A percentile compares a stretch with the other conserved stretches of the same genome.
phyloP scores from a whole-genome alignment of 306 rosid species.

The Quercus ilex region DNA sequence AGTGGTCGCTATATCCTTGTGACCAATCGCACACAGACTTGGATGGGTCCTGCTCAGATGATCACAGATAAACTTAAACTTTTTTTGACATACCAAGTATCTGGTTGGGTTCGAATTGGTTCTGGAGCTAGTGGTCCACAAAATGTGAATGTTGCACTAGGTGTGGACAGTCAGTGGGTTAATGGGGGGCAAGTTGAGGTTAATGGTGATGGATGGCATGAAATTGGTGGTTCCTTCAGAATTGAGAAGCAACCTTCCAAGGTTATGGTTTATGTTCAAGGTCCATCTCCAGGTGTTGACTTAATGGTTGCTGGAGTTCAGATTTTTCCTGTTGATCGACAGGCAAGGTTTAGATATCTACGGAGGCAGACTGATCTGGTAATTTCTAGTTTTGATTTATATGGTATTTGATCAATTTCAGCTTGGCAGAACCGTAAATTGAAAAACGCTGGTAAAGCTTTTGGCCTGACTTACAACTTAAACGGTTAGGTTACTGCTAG shows the following conservation, averaged over 20 bases:
- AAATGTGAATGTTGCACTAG: slow-evolving; percentile 60
- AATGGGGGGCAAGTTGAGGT: slow-evolving; percentile 78
- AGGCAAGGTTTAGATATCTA: slow-evolving; percentile 64
- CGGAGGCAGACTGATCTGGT: slow-evolving; percentile 76
- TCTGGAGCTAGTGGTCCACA: slow-evolving; percentile 69
- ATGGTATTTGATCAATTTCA: slow-evolving; percentile 3
- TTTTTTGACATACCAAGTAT: slow-evolving; percentile 80
- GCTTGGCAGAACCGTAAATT: background rate
- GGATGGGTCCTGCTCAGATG: slow-evolving; percentile 97
- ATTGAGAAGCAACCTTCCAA: slow-evolving; percentile 84
- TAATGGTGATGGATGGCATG: slow-evolving; percentile 69
- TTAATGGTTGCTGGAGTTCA: slow-evolving; percentile 90
- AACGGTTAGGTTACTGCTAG: background rate
- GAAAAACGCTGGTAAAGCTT: background rate
- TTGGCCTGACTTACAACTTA: background rate
- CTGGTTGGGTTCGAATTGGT: slow-evolving; percentile 84
- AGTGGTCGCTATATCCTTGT: slow-evolving; percentile 70
- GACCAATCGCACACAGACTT: slow-evolving; percentile 82
- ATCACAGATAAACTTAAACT: slow-evolving; percentile 77
- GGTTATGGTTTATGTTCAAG: slow-evolving; percentile 82
- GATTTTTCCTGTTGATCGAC: slow-evolving; percentile 84
- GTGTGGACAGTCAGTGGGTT: slow-evolving; percentile 91
- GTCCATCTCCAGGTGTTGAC: slow-evolving; percentile 80
- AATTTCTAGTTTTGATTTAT: slow-evolving; percentile 14
- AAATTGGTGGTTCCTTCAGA: slow-evolving; percentile 92